phyloP scores from a whole-genome alignment of 1,139 yeast genomes.

The Sugiyamaella japonica region DNA sequence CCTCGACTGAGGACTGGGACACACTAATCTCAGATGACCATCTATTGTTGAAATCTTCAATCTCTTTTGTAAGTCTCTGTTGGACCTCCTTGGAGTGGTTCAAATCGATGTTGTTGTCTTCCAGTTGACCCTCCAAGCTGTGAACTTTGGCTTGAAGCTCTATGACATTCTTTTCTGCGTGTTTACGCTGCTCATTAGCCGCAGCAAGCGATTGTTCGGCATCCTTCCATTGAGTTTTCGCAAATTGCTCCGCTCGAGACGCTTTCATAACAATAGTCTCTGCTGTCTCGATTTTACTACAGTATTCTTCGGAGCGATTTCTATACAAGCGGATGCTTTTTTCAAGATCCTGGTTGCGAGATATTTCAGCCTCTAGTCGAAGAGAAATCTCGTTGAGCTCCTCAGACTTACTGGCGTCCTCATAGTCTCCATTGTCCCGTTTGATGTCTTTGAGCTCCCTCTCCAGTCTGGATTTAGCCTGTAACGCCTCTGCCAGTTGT shows the following conservation, averaged over 20 bases:
- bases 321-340: constrained; percentile 63
- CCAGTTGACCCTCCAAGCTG: constrained; percentile 57
- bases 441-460: constrained; percentile 43
- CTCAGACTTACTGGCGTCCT: constrained; percentile 11
- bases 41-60: constrained; percentile 39
- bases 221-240: constrained; percentile 58
- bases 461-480: constrained; percentile 55
- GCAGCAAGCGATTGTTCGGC: constrained; percentile 53
- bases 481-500: constrained; percentile 47
- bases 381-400: constrained; percentile 41
- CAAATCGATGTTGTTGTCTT: constrained; percentile 59
- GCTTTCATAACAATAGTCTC: constrained; percentile 71
- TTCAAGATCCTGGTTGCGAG: constrained; percentile 54
- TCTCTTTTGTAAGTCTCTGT: constrained; percentile 50
- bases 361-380: constrained; percentile 52
- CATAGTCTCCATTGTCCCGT: constrained; percentile 23
- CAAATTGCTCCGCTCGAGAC: constrained; percentile 57
- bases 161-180: constrained; percentile 58
- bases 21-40: constrained; percentile 32
- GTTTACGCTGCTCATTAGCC: constrained; percentile 59
- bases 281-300: constrained; percentile 71
- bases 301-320: constrained; percentile 73
- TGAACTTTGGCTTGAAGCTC: constrained; percentile 57
- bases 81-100: constrained; percentile 52
- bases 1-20: constrained; percentile 32